A percentile compares a stretch with the other conserved stretches of the same genome.
These are phyloP conservation scores for Colletotrichum sp. DNA, from an alignment of 2,329 filamentous ascomycete species.

Conservation along the genomic window DNA sequence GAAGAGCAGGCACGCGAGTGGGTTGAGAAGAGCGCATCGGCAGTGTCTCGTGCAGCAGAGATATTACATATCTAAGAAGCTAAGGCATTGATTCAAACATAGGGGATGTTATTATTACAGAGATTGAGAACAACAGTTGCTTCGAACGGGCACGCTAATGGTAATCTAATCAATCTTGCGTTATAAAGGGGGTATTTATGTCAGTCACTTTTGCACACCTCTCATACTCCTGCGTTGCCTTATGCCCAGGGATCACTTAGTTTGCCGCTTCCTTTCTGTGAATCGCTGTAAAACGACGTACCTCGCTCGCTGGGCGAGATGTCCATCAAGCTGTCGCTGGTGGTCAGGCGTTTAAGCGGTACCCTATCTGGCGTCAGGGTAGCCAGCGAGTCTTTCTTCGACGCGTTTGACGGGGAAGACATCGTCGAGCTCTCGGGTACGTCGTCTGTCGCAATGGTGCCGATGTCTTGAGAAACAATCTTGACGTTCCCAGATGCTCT, in stretches of 20 bases:
- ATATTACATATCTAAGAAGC: not conserved
- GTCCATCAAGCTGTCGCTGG: not conserved
- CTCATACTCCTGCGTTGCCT: not conserved
- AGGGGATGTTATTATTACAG: not conserved
- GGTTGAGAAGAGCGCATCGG: conserved; percentile 8
- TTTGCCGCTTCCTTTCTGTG: not conserved
- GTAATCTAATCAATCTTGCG: not conserved
- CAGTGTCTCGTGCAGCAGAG: not conserved
- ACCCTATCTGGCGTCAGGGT: conserved; percentile 25
- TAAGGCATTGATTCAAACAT: not conserved
- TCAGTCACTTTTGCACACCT: not conserved
- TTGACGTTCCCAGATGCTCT: conserved; percentile 11
- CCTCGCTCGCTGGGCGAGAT: not conserved
- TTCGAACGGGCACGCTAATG: not conserved
- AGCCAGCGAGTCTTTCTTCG: conserved; percentile 28
- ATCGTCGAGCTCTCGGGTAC: not conserved
- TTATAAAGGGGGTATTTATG: not conserved
- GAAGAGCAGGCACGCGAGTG: not conserved
- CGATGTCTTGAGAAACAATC: conserved; percentile 3
- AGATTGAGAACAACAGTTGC: not conserved
- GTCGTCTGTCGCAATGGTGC: not conserved
- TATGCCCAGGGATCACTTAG: not conserved
- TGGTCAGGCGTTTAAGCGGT: not conserved
- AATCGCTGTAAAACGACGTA: not conserved
- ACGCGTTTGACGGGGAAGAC: not conserved